Evolutionary conservation across 257 asterid species (phyloP), one percentile per base, ranked within the genome.

Genomic region (Solanum gandarillasii): DNA sequence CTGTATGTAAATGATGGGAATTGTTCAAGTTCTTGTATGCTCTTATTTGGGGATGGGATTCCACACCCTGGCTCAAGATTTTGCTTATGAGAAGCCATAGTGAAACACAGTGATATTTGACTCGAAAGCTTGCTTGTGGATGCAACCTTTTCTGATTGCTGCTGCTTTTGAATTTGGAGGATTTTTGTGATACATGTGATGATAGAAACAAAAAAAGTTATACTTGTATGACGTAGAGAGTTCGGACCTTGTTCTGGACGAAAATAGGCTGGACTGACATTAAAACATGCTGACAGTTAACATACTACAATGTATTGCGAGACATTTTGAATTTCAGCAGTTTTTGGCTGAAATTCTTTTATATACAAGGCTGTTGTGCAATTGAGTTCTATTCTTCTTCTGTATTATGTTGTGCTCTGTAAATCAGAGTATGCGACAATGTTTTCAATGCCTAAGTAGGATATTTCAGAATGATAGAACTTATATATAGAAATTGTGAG

Each of bases 231-330:
- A 52, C 23, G 25, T 70, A 31, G 41, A 25, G 76, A 58, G 9
- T 38, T 75, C 48, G n/a, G 38, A 88, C 85, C 72, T 84, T 74
- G 86, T 84, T 84, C 86, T 87, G 83, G 86, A 84, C 20, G 21
- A 87, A 81, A 74, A 70, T 70, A 55, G 88, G 82, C 55, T 78
- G 91, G 85, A 70, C 85, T 75, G 60, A 46, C 72, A 68, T 43
- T 68, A 46, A 82, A 29, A 82, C 43, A 82, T 31, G 85, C 70
- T 82, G 43, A 52, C 86, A 48, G 43, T 48, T 79, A 11, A 46
- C 27, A 79, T 18, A 16, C 85, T 16, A 46, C 85, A 48, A 18
- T 82, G 27, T 48, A 52, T 82, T 52, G 27, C 23, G 48, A n/a
- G 34, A 62, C 32, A 11, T 23, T 62, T 83, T 67, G 18, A 8